Percentiles rank a stretch among this genome's conserved stretches.
Evolutionary conservation across 768 basidiomycete species (phyloP).

Genomic region (Amylocystis lapponica): DNA sequence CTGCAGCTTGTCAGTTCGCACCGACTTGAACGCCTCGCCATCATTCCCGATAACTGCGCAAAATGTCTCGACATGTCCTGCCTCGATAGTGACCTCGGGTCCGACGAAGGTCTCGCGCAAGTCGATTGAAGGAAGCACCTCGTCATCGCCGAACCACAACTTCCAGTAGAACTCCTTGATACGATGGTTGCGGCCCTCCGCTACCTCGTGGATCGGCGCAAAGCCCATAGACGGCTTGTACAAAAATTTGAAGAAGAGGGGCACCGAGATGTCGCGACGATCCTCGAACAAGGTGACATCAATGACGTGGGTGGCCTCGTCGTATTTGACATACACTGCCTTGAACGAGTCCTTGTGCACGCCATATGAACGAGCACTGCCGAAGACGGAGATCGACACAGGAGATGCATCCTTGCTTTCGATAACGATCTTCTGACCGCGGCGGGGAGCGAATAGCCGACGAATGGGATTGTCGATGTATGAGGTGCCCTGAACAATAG

Average conservation of each 20-base stretch:
- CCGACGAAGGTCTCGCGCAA: conserved; percentile 81
- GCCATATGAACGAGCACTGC: conserved; percentile 77
- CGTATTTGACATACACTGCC: conserved; percentile 68
- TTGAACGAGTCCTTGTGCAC: conserved; percentile 72
- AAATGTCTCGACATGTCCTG: conserved; percentile 78
- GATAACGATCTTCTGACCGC: conserved; percentile 73
- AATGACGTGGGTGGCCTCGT: conserved; percentile 49
- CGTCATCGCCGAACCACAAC: conserved; percentile 91
- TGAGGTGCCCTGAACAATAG: conserved; percentile 79
- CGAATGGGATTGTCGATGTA: conserved; percentile 89
- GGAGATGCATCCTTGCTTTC: conserved; percentile 37
- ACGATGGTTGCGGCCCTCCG: conserved; percentile 73
- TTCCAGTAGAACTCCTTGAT: conserved; percentile 99
- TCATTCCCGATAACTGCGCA: conserved; percentile 93
- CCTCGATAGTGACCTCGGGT: conserved; percentile 78
- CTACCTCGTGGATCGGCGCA: conserved; percentile 90
- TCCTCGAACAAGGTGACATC: conserved; percentile 79
- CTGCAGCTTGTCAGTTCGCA: conserved; percentile 60
- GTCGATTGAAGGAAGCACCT: conserved; percentile 69
- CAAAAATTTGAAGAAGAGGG: conserved; percentile 74
- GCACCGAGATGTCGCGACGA: conserved; percentile 67
- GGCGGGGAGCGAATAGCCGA: conserved; percentile 79
- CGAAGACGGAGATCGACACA: conserved; percentile 60
- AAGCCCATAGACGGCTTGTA: conserved; percentile 88
- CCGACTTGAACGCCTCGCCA: conserved; percentile 82